These are phyloP conservation scores for Lachancea quebecensis DNA, from an alignment of 805 yeast species.

Conservation along the genomic window DNA sequence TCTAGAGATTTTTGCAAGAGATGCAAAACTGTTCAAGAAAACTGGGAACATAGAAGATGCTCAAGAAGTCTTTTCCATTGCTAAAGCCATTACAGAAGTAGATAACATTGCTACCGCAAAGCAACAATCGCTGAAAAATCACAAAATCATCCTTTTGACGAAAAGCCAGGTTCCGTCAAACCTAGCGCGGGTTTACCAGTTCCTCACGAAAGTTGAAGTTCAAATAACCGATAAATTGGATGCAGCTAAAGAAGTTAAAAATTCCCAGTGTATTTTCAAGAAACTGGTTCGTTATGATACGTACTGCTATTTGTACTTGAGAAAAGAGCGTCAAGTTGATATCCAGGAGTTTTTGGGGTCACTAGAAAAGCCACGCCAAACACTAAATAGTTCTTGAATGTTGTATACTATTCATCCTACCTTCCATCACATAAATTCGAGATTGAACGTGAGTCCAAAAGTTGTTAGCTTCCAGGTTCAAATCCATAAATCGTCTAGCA, in stretches of 20 bases:
- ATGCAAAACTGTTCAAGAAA: background rate
- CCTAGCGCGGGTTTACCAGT: conserved; percentile 12
- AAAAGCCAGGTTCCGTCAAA: conserved; percentile 11
- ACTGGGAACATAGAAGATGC: background rate
- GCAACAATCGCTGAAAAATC: conserved; percentile 6
- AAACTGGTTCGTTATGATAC: conserved; percentile 20
- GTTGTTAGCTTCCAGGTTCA: conserved; percentile 9
- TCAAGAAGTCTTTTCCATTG: background rate
- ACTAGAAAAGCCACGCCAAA: background rate
- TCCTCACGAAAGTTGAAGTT: conserved; percentile 13
- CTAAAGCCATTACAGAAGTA: background rate
- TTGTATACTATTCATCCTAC: background rate
- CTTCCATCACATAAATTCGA: conserved; percentile 4
- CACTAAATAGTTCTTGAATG: background rate
- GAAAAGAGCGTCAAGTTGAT: background rate
- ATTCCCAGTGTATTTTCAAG: conserved; percentile 15
- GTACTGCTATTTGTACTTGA: conserved; percentile 17
- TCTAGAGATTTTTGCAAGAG: too few species aligned
- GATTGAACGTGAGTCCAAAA: conserved; percentile 6
- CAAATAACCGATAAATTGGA: conserved; percentile 17
- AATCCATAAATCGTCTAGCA: conserved; percentile 8
- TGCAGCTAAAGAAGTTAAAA: conserved; percentile 9
- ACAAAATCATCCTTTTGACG: conserved; percentile 17
- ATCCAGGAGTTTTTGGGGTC: background rate
- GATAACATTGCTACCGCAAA: background rate